phyloP scores from a whole-genome alignment of 345 rosid genomes.

The Populus tremula region DNA sequence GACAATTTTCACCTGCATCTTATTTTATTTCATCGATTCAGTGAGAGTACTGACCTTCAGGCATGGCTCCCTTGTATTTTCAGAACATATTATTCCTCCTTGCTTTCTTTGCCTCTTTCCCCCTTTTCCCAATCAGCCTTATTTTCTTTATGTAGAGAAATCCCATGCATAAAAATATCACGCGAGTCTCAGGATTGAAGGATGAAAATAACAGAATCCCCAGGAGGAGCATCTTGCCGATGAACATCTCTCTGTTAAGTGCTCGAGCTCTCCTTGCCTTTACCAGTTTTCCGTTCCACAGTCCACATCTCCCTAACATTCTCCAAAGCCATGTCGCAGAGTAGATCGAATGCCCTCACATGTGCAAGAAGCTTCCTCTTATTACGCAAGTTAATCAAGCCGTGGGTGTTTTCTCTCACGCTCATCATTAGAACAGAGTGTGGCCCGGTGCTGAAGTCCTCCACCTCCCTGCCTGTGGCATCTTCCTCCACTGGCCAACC shows the following conservation, averaged over 20 bases:
- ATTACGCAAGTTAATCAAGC: slow-evolving; percentile 68
- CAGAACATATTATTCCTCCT: no score
- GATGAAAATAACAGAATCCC: neutral
- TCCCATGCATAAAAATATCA: neutral
- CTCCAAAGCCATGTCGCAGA: slow-evolving; percentile 89
- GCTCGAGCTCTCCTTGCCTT: neutral
- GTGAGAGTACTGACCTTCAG: neutral
- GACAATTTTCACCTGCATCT: no score
- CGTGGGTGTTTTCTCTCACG: neutral
- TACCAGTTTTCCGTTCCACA: slow-evolving; percentile 46
- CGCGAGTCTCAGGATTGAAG: neutral
- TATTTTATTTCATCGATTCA: no score
- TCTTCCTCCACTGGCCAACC: neutral
- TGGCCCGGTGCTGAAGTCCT: neutral
- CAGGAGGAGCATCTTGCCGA: neutral
- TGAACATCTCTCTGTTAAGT: neutral
- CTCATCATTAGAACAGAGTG: neutral
- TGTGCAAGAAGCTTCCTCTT: slow-evolving; percentile 74
- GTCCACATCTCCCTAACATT: slow-evolving; percentile 93
- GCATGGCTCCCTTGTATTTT: neutral
- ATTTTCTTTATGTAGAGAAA: neutral
- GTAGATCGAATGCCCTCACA: slow-evolving; percentile 82
- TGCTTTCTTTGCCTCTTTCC: no score
- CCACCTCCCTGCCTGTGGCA: neutral
- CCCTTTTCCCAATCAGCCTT: neutral